Conservation (phyloP, 495 filamentous ascomycete genomes). For the Eremomyces bilateralis region DNA sequence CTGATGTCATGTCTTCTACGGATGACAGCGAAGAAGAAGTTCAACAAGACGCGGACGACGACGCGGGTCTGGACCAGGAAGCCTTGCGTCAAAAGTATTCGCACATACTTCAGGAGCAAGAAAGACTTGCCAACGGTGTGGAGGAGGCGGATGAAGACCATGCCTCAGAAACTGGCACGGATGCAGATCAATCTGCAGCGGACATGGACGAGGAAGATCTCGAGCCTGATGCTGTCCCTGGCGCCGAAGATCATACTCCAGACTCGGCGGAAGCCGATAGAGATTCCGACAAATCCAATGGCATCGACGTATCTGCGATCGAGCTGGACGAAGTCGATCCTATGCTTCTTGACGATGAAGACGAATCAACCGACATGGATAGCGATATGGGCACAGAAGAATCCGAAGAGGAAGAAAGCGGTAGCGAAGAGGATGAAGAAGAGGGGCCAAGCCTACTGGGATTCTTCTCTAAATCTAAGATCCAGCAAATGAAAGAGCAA, state of each 20-base stretch:
- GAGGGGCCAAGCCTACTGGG: too few relatives aligned
- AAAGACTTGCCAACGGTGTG: background rate
- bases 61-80: background rate
- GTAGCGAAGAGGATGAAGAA: constrained; percentile 12
- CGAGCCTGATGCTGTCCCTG: too few relatives aligned
- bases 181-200: constrained; percentile 6
- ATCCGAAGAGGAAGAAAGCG: constrained; percentile 26
- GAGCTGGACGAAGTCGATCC: constrained; percentile 46
- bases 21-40: constrained; percentile 31
- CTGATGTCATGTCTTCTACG: constrained; percentile 20
- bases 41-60: constrained; percentile 39
- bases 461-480: too few relatives aligned
- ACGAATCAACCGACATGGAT: constrained; percentile 78
- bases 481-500: constrained; percentile 10
- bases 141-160: constrained; percentile 1
- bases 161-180: constrained; percentile 4
- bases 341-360: constrained; percentile 46
- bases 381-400: constrained; percentile 55
- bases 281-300: too few relatives aligned
- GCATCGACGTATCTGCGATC: constrained; percentile 15
- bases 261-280: background rate
- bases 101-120: background rate
- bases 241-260: background rate
- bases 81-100: background rate
- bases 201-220: constrained; percentile 6